These are phyloP conservation scores for Picochlorum sp. DNA, from an alignment of 139 green algal genomes.

Conservation along the genomic window DNA sequence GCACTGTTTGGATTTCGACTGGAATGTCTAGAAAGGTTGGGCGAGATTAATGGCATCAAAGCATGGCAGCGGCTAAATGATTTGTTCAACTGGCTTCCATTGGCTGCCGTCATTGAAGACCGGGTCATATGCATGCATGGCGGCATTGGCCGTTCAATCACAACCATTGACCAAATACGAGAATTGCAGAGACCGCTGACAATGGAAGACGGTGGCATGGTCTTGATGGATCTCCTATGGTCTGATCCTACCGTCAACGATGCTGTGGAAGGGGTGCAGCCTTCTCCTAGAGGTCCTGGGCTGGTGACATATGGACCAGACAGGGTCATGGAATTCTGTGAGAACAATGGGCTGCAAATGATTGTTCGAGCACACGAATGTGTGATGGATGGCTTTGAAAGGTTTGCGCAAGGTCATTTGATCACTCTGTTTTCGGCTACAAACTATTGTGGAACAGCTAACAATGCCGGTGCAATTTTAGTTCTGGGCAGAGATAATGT, in stretches of 20 bases:
- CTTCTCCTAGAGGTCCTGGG: conserved; percentile 78
- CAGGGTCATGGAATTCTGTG: conserved; percentile 95
- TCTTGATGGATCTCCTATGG: conserved; percentile 99
- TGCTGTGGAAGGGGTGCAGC: conserved; percentile 84
- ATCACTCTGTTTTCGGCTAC: conserved; percentile 98
- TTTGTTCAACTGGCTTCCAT: conserved; percentile 97
- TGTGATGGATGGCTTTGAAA: conserved; percentile 99
- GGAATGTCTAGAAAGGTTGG: conserved; percentile 92
- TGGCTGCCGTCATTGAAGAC: conserved; percentile 90
- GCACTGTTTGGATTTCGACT: conserved; percentile 97
- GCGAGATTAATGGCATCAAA: conserved; percentile 67
- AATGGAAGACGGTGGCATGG: conserved; percentile 86
- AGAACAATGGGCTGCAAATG: conserved; percentile 92
- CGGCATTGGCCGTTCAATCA: conserved; percentile 90
- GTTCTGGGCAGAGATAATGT: conserved; percentile 82
- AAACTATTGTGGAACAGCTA: conserved; percentile 98
- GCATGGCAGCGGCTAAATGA: conserved; percentile 94
- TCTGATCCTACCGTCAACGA: conserved; percentile 96
- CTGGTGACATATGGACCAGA: conserved; percentile 97
- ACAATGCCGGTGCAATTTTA: conserved; percentile 76
- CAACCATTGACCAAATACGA: conserved; percentile 79
- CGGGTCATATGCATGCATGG: conserved; percentile 93
- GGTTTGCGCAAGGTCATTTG: conserved; percentile 92
- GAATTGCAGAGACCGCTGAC: conserved; percentile 81
- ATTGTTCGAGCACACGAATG: conserved; percentile 99